Evolutionary conservation across 2,329 filamentous ascomycete genomes (phyloP).

Genomic region (Penicillium olsonii): DNA sequence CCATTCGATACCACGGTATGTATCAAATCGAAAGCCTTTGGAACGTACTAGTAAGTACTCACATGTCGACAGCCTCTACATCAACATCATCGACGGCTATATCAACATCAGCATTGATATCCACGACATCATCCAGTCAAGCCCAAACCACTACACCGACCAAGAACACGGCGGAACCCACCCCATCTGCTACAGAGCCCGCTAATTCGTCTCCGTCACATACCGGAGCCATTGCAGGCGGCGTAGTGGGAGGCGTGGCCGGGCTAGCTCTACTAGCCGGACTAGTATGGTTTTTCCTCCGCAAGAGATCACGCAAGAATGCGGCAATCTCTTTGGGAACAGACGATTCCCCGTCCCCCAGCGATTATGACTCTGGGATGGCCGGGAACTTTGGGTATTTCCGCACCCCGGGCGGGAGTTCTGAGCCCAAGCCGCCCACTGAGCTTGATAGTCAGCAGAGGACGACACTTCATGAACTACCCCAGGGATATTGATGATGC

Average conservation of each 20-base stretch:
- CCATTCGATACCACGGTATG: slow-evolving; percentile 6
- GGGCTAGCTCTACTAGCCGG: slow-evolving; percentile 13
- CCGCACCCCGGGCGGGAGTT: neutral
- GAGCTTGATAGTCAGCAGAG: neutral
- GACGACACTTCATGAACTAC: slow-evolving; percentile 1
- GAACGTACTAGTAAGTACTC: too few relatives aligned
- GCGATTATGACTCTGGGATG: neutral
- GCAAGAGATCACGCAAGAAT: neutral
- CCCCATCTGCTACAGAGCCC: neutral
- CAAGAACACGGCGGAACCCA: neutral
- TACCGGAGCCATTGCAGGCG: slow-evolving; percentile 12
- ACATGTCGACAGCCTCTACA: neutral
- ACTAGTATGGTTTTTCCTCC: slow-evolving; percentile 19
- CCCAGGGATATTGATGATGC: neutral
- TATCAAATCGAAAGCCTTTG: too few relatives aligned
- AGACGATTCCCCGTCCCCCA: neutral
- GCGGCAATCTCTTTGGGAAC: neutral
- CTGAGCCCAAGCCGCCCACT: neutral
- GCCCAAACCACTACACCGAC: neutral
- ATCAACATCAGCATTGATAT: neutral
- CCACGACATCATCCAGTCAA: neutral
- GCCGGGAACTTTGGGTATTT: neutral
- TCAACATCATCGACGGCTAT: too few relatives aligned
- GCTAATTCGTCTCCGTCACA: neutral
- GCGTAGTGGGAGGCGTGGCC: slow-evolving; percentile 21